phyloP scores from a whole-genome alignment of 2,329 filamentous ascomycete species.

The Metarhizium guizhouense region DNA sequence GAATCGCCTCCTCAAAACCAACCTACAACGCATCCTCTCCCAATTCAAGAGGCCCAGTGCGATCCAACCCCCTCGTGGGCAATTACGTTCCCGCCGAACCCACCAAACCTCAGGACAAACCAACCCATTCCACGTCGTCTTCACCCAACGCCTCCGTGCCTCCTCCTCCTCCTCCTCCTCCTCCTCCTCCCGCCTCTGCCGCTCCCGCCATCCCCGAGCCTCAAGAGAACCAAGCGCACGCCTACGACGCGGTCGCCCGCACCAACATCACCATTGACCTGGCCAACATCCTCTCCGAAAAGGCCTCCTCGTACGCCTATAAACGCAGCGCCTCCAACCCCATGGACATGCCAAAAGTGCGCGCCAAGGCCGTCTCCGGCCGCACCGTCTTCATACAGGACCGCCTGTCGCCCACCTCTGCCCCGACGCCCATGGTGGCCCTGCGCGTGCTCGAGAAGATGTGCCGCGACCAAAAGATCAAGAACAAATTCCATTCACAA shows the following conservation, averaged over 20 bases:
- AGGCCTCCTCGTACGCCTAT: slow-evolving; percentile 15
- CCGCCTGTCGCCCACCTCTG: slow-evolving; percentile 16
- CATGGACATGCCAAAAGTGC: slow-evolving; percentile 18
- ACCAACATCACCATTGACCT: slow-evolving; percentile 22
- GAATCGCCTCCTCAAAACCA: slow-evolving; percentile 9
- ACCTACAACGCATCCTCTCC: background rate
- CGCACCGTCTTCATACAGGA: slow-evolving; percentile 29
- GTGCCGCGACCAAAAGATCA: slow-evolving; percentile 46
- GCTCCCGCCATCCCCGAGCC: background rate
- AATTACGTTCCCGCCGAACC: slow-evolving; percentile 13
- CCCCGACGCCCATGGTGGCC: slow-evolving; percentile 33
- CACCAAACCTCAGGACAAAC: background rate
- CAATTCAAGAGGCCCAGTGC: slow-evolving; percentile 5
- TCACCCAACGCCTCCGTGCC: slow-evolving; percentile 10
- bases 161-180: slow-evolving; percentile 11
- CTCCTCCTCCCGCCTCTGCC: slow-evolving; percentile 11
- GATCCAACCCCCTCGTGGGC: slow-evolving; percentile 23
- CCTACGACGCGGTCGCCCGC: slow-evolving; percentile 11
- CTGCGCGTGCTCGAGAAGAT: slow-evolving; percentile 32
- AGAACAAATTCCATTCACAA: slow-evolving; percentile 46
- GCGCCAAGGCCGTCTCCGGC: slow-evolving; percentile 24
- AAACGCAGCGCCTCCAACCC: slow-evolving; percentile 14
- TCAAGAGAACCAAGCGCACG: slow-evolving; percentile 4
- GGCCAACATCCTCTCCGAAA: slow-evolving; percentile 24
- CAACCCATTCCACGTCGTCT: background rate